Evolutionary conservation across 164 flowering plant species (phyloP), one percentile per base, ranked within the genome.

Genomic region (Macadamia integrifolia): DNA sequence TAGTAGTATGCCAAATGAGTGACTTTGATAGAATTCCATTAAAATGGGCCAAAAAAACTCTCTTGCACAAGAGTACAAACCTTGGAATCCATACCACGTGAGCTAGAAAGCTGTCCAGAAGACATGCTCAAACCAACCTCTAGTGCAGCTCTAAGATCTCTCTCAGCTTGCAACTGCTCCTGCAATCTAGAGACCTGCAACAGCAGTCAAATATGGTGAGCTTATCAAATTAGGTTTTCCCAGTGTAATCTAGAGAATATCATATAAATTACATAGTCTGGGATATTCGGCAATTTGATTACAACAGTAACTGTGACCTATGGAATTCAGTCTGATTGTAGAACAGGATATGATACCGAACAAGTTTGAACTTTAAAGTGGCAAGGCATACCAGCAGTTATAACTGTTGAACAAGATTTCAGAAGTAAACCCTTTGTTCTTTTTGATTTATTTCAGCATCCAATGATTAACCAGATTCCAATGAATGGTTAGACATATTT

Each of bases 91-190:
- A 95, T 91, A 75, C 88, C 83, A 66, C 87, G 86, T 32, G 97
- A 83, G 64, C 85, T 80, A 48, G 89, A 78, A 70, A 89, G 75
- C 62, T 90, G 93, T 52, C 89, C 96, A 48, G 96, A 82, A 68
- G 98, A 87, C 97, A 95, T 89, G 84, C 97, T 95, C 76, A 95
- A 75, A 61, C 98, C 99, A 76, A 88, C 96, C 85, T 95, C 99
- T 65, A 95, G 68, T 31, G 98, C 99, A 76, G 96, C 93, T 78
- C 98, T 82, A 66, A 95, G 88, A 79, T 95, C 99, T 75, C 96
- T 88, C 75, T 95, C 99, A 69, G 98, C 99, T 83, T 90, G 96
- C 78, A 95, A 79, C 82, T 95, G 99, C 80, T 95, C 99, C 81
- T 95, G 99, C 71, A 95, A 78, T 78, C 98, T 88, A 60, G 92